Percentiles rank a stretch among this genome's conserved stretches.
Evolutionary conservation across 1,284 basidiomycete species (phyloP).

Genomic region (Papiliotrema laurentii): DNA sequence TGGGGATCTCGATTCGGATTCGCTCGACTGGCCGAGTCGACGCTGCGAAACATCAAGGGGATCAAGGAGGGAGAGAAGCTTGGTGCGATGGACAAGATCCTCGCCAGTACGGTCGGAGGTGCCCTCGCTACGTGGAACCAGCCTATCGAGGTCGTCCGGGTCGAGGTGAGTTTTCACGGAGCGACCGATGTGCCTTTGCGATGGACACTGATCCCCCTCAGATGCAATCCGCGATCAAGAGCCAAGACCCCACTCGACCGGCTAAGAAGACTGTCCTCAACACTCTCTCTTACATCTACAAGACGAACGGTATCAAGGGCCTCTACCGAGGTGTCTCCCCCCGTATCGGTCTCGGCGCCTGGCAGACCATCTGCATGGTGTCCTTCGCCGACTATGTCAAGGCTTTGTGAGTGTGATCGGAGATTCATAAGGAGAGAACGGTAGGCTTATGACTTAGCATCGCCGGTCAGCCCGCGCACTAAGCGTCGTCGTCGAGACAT

Average conservation of each 20-base stretch:
- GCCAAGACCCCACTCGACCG: conserved; percentile 68
- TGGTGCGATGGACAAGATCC: conserved; percentile 76
- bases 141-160: conserved; percentile 72
- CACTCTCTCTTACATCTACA: conserved; percentile 89
- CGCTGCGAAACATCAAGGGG: conserved; percentile 65
- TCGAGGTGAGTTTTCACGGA: conserved; percentile 36
- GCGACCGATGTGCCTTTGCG: too few relatives aligned
- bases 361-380: conserved; percentile 80
- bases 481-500: too few relatives aligned
- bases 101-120: conserved; percentile 84
- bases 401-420: conserved; percentile 61
- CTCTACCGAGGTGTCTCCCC: conserved; percentile 97
- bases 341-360: conserved; percentile 79
- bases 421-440: too few relatives aligned
- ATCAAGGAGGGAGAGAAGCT: conserved; percentile 53
- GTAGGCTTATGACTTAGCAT: too few relatives aligned
- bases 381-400: conserved; percentile 94
- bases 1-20: conserved; percentile 99
- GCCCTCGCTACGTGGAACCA: conserved; percentile 99
- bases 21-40: conserved; percentile 82
- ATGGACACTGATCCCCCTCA: conserved; percentile 33
- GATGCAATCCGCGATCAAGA: conserved; percentile 99
- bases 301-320: conserved; percentile 92
- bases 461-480: too few relatives aligned
- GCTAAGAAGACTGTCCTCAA: conserved; percentile 84